phyloP scores from a whole-genome alignment of 371 early-diverging fungal species.

The Rhizopus microsporus region DNA sequence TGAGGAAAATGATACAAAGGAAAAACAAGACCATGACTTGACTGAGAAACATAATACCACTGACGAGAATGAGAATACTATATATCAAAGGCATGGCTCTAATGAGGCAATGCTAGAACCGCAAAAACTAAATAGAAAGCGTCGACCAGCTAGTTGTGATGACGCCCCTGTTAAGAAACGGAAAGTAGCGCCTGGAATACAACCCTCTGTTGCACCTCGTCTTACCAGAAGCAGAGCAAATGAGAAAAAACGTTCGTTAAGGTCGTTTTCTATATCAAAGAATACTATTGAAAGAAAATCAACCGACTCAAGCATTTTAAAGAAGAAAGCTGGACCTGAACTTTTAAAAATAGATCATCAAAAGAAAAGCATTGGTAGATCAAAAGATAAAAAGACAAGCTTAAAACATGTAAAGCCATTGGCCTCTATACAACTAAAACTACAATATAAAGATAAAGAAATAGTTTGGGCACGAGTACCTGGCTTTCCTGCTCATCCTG shows the following conservation, averaged over 20 bases:
- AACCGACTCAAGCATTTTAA: background rate
- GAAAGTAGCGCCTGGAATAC: background rate
- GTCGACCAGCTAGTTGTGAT: too few relatives aligned
- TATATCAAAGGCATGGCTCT: too few relatives aligned
- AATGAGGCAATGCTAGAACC: too few relatives aligned
- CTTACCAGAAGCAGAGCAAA: slow-evolving; percentile 1
- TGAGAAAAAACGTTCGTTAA: background rate
- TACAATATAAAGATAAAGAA: slow-evolving; percentile 15
- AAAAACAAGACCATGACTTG: too few relatives aligned
- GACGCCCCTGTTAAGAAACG: too few relatives aligned
- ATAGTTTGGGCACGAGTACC: slow-evolving; percentile 51
- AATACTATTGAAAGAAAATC: background rate
- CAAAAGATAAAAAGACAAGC: too few relatives aligned
- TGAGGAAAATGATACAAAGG: too few relatives aligned
- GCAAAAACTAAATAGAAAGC: too few relatives aligned
- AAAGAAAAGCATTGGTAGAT: background rate
- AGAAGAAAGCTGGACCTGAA: background rate
- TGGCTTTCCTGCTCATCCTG: slow-evolving; percentile 51
- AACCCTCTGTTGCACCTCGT: background rate
- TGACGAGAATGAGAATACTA: too few relatives aligned
- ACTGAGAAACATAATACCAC: too few relatives aligned
- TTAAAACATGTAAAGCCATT: background rate
- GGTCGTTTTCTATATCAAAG: background rate
- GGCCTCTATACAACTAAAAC: background rate
- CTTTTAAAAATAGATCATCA: slow-evolving; percentile 6